These are phyloP conservation scores for Candida verbasci DNA, from an alignment of 805 yeast species.

Conservation along the genomic window DNA sequence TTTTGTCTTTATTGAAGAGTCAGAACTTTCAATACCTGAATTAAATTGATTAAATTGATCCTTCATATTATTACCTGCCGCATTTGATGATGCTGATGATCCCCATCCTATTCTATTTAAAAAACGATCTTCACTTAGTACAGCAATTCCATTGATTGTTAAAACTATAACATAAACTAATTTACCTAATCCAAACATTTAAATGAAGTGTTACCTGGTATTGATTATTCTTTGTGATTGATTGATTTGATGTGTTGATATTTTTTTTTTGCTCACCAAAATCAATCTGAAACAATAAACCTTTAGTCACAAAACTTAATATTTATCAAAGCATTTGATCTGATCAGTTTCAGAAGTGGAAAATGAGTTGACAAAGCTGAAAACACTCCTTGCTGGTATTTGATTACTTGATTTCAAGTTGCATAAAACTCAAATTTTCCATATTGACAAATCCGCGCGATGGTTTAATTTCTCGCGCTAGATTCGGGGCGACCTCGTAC, in stretches of 20 bases:
- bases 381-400: no score
- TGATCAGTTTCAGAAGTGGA: no score
- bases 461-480: no score
- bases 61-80: constrained; percentile 11
- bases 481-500: no score
- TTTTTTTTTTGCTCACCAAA: background rate
- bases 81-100: constrained; percentile 10
- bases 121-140: constrained; percentile 76
- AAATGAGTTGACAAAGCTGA: no score
- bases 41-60: constrained; percentile 15
- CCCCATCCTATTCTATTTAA: constrained; percentile 53
- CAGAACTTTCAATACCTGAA: constrained; percentile 47
- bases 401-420: no score
- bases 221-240: background rate
- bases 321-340: no score
- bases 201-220: background rate
- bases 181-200: constrained; percentile 59
- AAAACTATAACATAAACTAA: constrained; percentile 54
- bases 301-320: no score
- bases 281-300: no score
- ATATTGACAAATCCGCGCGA: no score
- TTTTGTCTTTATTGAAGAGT: constrained; percentile 43
- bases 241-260: background rate
- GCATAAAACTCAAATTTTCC: no score
- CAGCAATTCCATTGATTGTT: constrained; percentile 70